Conservation (phyloP, 257 asterid genomes). For the Eustoma russellianum region DNA sequence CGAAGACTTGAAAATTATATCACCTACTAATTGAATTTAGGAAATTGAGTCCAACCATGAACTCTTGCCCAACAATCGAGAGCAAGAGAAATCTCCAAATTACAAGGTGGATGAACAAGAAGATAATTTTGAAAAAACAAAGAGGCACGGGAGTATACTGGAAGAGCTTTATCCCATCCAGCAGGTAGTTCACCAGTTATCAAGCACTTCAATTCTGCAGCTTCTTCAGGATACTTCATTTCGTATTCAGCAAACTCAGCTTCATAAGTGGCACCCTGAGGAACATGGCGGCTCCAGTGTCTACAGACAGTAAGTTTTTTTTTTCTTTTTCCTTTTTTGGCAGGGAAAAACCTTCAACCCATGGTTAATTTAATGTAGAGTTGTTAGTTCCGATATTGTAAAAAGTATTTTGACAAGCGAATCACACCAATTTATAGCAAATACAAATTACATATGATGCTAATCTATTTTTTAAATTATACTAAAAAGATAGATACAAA, state of each 20-base stretch:
- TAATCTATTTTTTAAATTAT: too few relatives aligned
- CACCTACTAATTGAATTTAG: not conserved
- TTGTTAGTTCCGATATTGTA: too few relatives aligned
- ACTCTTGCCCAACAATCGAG: not conserved
- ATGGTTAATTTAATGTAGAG: too few relatives aligned
- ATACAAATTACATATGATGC: too few relatives aligned
- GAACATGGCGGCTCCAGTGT: slow-evolving; percentile 79
- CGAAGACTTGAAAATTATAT: too few relatives aligned
- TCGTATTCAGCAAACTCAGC: slow-evolving; percentile 78
- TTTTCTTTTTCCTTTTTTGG: too few relatives aligned
- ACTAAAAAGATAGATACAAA: too few relatives aligned
- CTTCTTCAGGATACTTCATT: slow-evolving; percentile 73
- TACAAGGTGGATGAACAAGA: not conserved
- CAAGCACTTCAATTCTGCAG: slow-evolving; percentile 53
- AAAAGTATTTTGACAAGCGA: too few relatives aligned
- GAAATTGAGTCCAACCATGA: not conserved
- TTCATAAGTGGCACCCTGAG: slow-evolving; percentile 80
- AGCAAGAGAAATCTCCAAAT: not conserved
- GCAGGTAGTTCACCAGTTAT: slow-evolving; percentile 46
- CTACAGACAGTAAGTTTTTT: slow-evolving; percentile 29
- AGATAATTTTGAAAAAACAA: not conserved
- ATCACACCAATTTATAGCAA: too few relatives aligned
- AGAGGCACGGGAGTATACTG: slow-evolving; percentile 34
- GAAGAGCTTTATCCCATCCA: slow-evolving; percentile 82
- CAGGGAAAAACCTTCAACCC: too few relatives aligned